Base-by-base conservation (phyloP, 257 asterid species). In the Solanum lycopersicoides region DNA sequence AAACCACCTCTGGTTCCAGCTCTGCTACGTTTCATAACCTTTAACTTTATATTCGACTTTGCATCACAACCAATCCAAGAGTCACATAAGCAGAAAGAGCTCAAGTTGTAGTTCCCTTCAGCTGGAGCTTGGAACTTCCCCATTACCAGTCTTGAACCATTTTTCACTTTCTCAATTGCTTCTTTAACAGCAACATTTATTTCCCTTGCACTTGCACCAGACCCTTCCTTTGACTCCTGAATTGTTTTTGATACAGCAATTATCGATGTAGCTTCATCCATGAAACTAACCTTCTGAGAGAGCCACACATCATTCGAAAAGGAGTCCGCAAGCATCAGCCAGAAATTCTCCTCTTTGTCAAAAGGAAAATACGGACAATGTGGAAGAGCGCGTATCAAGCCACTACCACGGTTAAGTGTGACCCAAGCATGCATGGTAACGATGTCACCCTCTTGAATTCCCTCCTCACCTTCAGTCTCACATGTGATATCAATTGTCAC, bases 391-490 rank as follows among this genome's bases (percentile, higher is more conserved):
- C 97, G 93, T 23, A 93, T 90, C 87, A 92, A 73, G 80, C 93
- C 94, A 83, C 96, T 97, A 45, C 94, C 88, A 35, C 98, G 96
- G 66, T 89, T 89, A 23, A 97, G 96, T 85, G 98, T 95, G 74
- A 97, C 90, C 99, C 99, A 97, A 87, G 99, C 95, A 79, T 95
- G 99, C 97, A 96, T 93, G 59, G 99, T 97, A 69, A 96, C 99
- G 15, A 96, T 90, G 89, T 97, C 99, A 20, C 98, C 98, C 86
- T 96, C 99, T 89, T 96, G 99, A 85, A 97, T 92, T 74, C 99
- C 99, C 86, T 97, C 99, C 91, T 97, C 99, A 10, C 99, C 99
- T 91, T 95, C 99, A 4, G 99, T 97, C 91, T 96, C 99, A 50
- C 98, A 95, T n/a, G 98, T 90, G 88, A 97, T 91, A 41, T 97